phyloP scores from a whole-genome alignment of 2,329 filamentous ascomycete species.

The Fusarium sp. region DNA sequence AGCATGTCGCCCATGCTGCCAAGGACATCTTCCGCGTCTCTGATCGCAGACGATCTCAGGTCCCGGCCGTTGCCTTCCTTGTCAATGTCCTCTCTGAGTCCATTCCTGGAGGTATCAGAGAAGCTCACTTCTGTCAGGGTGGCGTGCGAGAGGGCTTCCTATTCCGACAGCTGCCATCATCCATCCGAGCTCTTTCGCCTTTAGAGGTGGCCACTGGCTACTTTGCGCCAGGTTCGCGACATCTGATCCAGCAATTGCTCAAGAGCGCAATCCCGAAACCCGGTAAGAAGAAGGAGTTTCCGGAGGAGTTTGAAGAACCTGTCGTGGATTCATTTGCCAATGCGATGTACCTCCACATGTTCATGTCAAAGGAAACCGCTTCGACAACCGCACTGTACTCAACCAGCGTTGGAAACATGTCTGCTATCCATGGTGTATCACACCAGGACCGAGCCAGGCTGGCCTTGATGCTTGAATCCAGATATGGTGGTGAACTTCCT shows the following conservation, averaged over 20 bases:
- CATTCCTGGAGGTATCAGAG: constrained; percentile 67
- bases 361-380: constrained; percentile 63
- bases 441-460: constrained; percentile 71
- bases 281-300: constrained; percentile 45
- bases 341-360: constrained; percentile 65
- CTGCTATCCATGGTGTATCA: constrained; percentile 69
- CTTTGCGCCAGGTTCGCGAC: constrained; percentile 61
- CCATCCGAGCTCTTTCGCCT: constrained; percentile 64
- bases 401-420: constrained; percentile 72
- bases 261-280: constrained; percentile 57
- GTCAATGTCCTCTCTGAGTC: constrained; percentile 71
- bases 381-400: constrained; percentile 70
- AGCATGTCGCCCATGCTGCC: constrained; percentile 51
- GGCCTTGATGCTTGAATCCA: constrained; percentile 71
- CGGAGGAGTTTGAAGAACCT: constrained; percentile 56
- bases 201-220: constrained; percentile 68
- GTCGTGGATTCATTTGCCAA: constrained; percentile 69
- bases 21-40: constrained; percentile 70
- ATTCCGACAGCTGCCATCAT: constrained; percentile 62
- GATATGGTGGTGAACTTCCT: constrained; percentile 71
- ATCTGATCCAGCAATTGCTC: constrained; percentile 61
- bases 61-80: constrained; percentile 75
- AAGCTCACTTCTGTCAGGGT: constrained; percentile 76
- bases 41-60: constrained; percentile 71
- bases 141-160: constrained; percentile 76